phyloP scores from a whole-genome alignment of 1,139 yeast species.

The Saccharomyces hybrid region DNA sequence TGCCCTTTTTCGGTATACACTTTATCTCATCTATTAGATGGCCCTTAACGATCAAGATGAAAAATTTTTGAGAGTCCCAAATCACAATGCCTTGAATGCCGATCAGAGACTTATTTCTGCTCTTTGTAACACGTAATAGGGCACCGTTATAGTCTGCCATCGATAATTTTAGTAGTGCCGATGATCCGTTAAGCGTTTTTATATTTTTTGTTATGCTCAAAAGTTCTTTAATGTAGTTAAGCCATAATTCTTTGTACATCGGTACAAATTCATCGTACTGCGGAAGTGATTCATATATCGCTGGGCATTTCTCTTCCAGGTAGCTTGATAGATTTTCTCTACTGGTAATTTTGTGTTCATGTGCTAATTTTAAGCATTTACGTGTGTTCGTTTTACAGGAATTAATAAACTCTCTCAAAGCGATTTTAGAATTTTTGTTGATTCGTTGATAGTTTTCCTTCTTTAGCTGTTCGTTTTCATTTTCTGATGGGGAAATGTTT shows the following conservation, averaged over 20 bases:
- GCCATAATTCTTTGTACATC: slow-evolving; percentile 29
- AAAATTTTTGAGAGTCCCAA: slow-evolving; percentile 78
- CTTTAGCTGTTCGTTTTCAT: slow-evolving; percentile 1
- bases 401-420: slow-evolving; percentile 24
- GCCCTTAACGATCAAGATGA: slow-evolving; percentile 55
- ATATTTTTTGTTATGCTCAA: slow-evolving; percentile 19
- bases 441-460: slow-evolving; percentile 19
- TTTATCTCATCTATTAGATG: slow-evolving; percentile 46
- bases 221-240: slow-evolving; percentile 28
- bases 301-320: slow-evolving; percentile 14
- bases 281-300: slow-evolving; percentile 20
- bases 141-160: slow-evolving; percentile 86
- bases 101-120: slow-evolving; percentile 50
- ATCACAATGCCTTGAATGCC: slow-evolving; percentile 74
- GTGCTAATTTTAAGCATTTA: slow-evolving; percentile 17
- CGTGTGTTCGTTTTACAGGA: slow-evolving; percentile 12
- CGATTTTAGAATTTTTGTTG: slow-evolving; percentile 25
- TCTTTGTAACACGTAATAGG: slow-evolving; percentile 47
- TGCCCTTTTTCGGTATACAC: slow-evolving; percentile 53
- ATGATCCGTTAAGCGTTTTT: slow-evolving; percentile 17
- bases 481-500: slow-evolving; percentile 1
- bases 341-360: slow-evolving; percentile 12
- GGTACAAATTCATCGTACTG: slow-evolving; percentile 20
- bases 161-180: slow-evolving; percentile 48
- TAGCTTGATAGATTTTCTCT: slow-evolving; percentile 11